A percentile compares a stretch with the other conserved stretches of the same genome.
These are phyloP conservation scores for Pseudogymnoascus sp. DNA, from an alignment of 2,329 filamentous ascomycete genomes.

Conservation along the genomic window DNA sequence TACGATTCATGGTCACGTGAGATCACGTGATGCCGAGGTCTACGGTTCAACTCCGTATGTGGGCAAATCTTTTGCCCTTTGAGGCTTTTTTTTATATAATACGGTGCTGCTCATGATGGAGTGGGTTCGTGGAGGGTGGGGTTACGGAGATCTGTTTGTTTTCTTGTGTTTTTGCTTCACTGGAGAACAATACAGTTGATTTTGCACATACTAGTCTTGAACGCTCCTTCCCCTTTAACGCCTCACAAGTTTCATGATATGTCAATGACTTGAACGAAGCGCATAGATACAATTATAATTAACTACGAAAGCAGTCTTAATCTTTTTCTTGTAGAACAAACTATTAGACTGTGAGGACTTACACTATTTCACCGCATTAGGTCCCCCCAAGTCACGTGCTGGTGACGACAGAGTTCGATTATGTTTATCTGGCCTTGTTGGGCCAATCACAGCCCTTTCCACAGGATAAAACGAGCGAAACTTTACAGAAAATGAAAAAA, in stretches of 20 bases:
- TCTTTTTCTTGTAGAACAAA: neutral
- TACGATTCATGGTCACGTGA: neutral
- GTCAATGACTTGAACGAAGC: neutral
- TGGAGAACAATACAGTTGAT: neutral
- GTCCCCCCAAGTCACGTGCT: neutral
- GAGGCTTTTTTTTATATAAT: neutral
- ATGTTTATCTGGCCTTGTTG: neutral
- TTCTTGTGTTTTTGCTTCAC: neutral
- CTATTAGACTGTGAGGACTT: neutral
- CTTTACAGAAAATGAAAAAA: conserved; percentile 7
- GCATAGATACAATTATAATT: neutral
- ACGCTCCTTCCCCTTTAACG: neutral
- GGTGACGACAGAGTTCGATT: neutral
- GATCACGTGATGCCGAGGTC: neutral
- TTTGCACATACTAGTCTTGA: neutral
- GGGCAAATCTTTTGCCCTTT: neutral
- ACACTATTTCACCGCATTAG: neutral
- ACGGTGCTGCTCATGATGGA: neutral
- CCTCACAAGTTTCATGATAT: neutral
- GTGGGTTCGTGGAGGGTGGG: neutral
- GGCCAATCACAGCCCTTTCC: neutral
- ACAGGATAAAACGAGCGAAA: conserved; percentile 8
- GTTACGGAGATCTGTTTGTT: neutral
- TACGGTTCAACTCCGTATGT: conserved; percentile 2
- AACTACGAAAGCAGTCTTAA: neutral